Evolutionary conservation across 2,329 filamentous ascomycete species (phyloP).

Genomic region (Ciborinia camelliae): DNA sequence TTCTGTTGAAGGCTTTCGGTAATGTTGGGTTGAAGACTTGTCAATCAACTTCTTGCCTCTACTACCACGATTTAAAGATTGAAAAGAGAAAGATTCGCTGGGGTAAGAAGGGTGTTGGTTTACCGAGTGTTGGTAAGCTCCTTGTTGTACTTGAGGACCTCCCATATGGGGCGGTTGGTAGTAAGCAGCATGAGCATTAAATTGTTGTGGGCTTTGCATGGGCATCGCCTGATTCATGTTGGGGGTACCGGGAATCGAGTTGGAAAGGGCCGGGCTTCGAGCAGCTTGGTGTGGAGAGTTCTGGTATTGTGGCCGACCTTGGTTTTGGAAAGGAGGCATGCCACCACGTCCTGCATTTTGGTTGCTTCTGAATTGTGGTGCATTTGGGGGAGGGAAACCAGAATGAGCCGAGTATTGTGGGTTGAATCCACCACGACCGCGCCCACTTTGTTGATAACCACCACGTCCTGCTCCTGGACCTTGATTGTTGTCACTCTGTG

Average conservation of each 20-base stretch:
- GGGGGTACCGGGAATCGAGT: conserved; percentile 65
- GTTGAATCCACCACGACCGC: conserved; percentile 56
- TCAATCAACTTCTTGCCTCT: conserved; percentile 29
- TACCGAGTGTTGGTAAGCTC: conserved; percentile 19
- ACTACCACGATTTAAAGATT: conserved; percentile 16
- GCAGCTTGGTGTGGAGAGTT: conserved; percentile 65
- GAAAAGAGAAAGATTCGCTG: conserved; percentile 24
- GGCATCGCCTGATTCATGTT: conserved; percentile 66
- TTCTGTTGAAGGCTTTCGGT: conserved; percentile 31
- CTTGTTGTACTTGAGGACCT: conserved; percentile 51
- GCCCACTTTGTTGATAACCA: conserved; percentile 51
- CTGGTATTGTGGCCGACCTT: conserved; percentile 48
- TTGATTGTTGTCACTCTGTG: conserved; percentile 68
- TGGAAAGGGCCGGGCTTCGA: conserved; percentile 62
- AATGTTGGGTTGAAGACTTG: conserved; percentile 31
- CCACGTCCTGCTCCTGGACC: conserved; percentile 49
- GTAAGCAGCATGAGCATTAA: conserved; percentile 40
- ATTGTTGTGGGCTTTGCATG: conserved; percentile 52
- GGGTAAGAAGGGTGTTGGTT: conserved; percentile 38
- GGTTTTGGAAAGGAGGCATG: conserved; percentile 47
- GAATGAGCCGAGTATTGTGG: conserved; percentile 49
- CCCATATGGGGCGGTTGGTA: conserved; percentile 39
- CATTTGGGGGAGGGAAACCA: conserved; percentile 47
- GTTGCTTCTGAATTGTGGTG: conserved; percentile 33
- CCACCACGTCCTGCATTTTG: conserved; percentile 48